Base-by-base conservation (phyloP, 495 filamentous ascomycete species). In the Hapsidospora chrysogenum region DNA sequence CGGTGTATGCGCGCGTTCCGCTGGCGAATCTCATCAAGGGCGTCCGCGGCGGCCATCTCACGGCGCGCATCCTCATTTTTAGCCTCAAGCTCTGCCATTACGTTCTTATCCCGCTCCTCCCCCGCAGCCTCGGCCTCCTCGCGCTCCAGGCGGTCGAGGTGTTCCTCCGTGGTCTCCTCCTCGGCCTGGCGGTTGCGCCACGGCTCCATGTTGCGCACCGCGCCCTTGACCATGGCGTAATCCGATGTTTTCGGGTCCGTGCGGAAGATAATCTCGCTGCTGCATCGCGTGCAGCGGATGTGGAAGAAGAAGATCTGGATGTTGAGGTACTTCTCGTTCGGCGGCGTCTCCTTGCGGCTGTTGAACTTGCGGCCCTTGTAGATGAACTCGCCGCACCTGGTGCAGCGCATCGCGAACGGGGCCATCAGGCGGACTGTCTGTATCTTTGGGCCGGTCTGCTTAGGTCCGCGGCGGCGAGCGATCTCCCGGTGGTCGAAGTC, bases 311-410 rank as follows among this genome's bases (percentile, higher is more conserved):
- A 89, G 36, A 96, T 86, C 41, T 80, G 70, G 41, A 99, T 93
- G 36, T 63, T 63, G 39, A 87, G 72, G 61, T 99, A 99, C 42
- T 78, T 80, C 49, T 96, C 85, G 27, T 89, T 84, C 4, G 32
- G 33, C 8, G 80, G 83, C 6, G 79, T 92, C 48, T 95, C 84
- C 44, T 99, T 99, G 33, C 85, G 75, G 2, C 89, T 86, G 56
- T 95, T 97, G 69, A 94, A 96, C 48, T 95, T 96, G 32, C 86
- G 76, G 1, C 87, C 87, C 43, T 83, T 82, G 64, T 95, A 93
- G 52, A 97, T 95, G 66, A 82, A 95, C 62, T 95, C 86, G 50
- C 84, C 87, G 55, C 87, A 96, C 35, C 73, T 63, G 13, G 70
- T 76, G 53, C 92, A 96, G 56, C 81, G 83, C 80, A 99, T 92